Conservation (phyloP, 371 early-diverging fungal genomes). For the Blyttiomyces sp. region DNA sequence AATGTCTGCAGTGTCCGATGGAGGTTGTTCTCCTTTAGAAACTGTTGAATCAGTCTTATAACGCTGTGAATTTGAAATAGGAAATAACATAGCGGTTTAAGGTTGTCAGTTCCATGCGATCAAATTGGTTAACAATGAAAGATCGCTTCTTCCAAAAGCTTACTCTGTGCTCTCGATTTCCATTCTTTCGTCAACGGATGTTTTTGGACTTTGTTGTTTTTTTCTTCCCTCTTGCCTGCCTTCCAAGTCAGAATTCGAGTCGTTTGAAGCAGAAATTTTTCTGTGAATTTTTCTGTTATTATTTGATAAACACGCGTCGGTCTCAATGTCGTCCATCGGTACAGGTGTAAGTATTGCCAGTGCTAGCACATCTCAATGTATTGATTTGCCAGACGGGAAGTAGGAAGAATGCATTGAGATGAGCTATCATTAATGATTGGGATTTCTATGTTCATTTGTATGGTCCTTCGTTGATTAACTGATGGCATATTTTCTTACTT, state of each 20-base stretch:
- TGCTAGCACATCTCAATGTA: too few relatives aligned
- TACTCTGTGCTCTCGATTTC: conserved; percentile 72
- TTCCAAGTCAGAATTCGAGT: too few relatives aligned
- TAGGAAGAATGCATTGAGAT: not conserved
- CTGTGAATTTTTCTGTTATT: too few relatives aligned
- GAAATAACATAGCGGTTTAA: not conserved
- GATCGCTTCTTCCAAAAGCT: conserved; percentile 1
- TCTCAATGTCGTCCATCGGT: conserved; percentile 57
- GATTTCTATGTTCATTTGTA: too few relatives aligned
- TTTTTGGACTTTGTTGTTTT: too few relatives aligned
- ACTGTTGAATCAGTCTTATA: conserved; percentile 85
- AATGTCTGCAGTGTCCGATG: conserved; percentile 64
- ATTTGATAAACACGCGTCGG: too few relatives aligned
- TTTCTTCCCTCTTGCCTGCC: too few relatives aligned
- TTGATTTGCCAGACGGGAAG: not conserved
- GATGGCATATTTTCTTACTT: not conserved
- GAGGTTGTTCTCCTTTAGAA: conserved; percentile 85
- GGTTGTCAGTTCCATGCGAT: not conserved
- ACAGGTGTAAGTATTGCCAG: too few relatives aligned
- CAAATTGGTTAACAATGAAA: too few relatives aligned
- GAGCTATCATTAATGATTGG: too few relatives aligned
- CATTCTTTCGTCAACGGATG: conserved; percentile 33
- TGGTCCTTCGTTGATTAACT: too few relatives aligned
- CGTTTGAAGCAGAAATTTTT: too few relatives aligned
- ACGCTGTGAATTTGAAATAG: conserved; percentile 53